Conservation (phyloP, 495 filamentous ascomycete genomes). For the Penicillium parvum region DNA sequence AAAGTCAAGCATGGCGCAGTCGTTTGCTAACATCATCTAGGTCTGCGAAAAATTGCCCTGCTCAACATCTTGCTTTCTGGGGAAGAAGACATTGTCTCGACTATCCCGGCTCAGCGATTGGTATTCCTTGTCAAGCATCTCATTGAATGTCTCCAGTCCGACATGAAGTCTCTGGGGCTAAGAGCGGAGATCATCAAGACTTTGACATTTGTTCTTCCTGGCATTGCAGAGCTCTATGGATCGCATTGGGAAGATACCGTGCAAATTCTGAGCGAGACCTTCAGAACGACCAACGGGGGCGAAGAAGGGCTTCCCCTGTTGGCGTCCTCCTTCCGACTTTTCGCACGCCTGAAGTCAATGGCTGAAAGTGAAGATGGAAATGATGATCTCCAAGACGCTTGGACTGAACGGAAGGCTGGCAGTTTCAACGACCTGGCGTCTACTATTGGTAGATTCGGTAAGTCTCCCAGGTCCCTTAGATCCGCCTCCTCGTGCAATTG, state of each 20-base stretch:
- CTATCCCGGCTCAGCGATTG: slow-evolving; percentile 70
- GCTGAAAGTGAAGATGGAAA: slow-evolving; percentile 57
- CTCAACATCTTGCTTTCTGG: slow-evolving; percentile 55
- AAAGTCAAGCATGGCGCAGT: background rate
- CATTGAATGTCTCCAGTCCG: slow-evolving; percentile 59
- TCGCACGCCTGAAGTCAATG: slow-evolving; percentile 53
- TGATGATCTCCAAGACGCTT: slow-evolving; percentile 78
- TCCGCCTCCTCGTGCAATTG: background rate
- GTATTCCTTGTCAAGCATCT: slow-evolving; percentile 81
- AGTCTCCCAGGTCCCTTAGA: slow-evolving; percentile 11
- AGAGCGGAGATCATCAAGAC: slow-evolving; percentile 56
- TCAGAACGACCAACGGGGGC: slow-evolving; percentile 41
- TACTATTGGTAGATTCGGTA: slow-evolving; percentile 41
- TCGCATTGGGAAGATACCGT: slow-evolving; percentile 73
- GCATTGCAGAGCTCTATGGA: slow-evolving; percentile 74
- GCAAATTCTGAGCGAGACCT: slow-evolving; percentile 51
- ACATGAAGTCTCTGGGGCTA: slow-evolving; percentile 35
- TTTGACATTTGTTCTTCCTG: slow-evolving; percentile 61
- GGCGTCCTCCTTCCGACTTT: slow-evolving; percentile 68
- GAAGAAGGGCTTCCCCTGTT: slow-evolving; percentile 56
- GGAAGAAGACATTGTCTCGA: slow-evolving; percentile 45
- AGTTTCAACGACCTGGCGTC: slow-evolving; percentile 56
- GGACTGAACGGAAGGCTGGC: slow-evolving; percentile 46
- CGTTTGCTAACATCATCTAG: slow-evolving; percentile 28
- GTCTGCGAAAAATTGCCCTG: slow-evolving; percentile 50